Base-by-base conservation (phyloP, 345 rosid genomes). In the Toxicodendron radicans region DNA sequence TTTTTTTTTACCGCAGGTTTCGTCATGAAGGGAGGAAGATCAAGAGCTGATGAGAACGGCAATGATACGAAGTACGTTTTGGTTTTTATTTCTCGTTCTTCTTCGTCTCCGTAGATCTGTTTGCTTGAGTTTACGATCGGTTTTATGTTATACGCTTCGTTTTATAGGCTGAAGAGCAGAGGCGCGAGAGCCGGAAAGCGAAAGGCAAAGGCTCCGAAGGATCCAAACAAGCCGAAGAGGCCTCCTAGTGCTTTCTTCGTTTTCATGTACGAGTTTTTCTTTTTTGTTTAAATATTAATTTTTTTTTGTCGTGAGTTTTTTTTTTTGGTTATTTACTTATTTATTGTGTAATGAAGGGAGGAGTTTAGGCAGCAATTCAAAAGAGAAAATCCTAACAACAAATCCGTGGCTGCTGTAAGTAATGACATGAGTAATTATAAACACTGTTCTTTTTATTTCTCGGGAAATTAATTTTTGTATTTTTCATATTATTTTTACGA, bases 161-260 rank as follows among this genome's bases (percentile, higher is more conserved):
- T 62, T 79, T 4, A 35, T 72, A 92, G 96, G 79, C 75, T 92
- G 84, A 92, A 87, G 81, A 82, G 76, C 66, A 82, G 83, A 48
- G 67, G 85, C 10, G 41, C 84, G 54, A 71, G 82, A 54, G 79
- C 79, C 23, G 75, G 87, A 68, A 79, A 75, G 73, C 85, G 85
- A 24, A 87, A 85, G 83, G 64, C 41, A 58, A 90, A 93, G 78
- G 84, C 90, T 0, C 83, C 84, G 12, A 92, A 92, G 81, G 97
- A 92, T 79, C 97, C 97, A 46, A 92, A 91, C 86, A 89, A 89
- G 78, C 97, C 97, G 4, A 92, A 92, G 88, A 87, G 94, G 76
- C 89, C 98, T 79, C 85, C 94, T 9, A 91, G 94, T 72, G 91
- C 94, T 66, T 91, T 93, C 85, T 91, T 93, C 83, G 83, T 93